Base-by-base conservation (phyloP, 2,329 filamentous ascomycete genomes). In the Colletotrichum nymphaeae region DNA sequence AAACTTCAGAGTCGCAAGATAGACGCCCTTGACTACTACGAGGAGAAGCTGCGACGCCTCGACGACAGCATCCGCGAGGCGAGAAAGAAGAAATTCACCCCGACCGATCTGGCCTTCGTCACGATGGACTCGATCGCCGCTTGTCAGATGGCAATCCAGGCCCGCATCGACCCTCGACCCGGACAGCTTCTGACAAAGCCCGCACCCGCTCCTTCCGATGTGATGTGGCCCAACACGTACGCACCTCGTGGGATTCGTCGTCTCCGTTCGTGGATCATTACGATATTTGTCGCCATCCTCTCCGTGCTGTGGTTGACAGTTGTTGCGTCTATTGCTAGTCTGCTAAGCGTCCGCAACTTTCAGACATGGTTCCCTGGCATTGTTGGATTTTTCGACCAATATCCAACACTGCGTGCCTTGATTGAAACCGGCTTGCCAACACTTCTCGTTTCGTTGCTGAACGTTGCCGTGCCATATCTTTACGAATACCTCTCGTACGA, bases 151-250 rank as follows among this genome's bases (percentile, higher is more conserved):
- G 94, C 95, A 28, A 94, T 98, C 56, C 97, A 99, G 83, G 95
- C 97, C 4, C 92, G 97, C 12, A 91, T 99, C 66, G 96, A 98
- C 79, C 95, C 97, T 4, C 93, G 94, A 12, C 97, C 97, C 0
- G 92, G 95, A 71, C 93, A 94, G 73, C 88, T 99, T 6, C 86
- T 98, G 67, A 95, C 96, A 9, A 95, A 95, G 73, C 89, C 93
- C 32, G 95, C 96, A 3, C 97, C 97, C 0, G 92, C 96, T 2
- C 97, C 97, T 0, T 92, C 94, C 0, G 96, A 98, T 80, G 92
- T 99, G n/a, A 91, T 98, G 12, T 99, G 97, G 97, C 89, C 88
- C 75, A 98, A 98, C 79, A 98, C 95, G 0, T 99, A 99, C 79
- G 84, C 95, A 2, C 90, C 94, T 6, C 91, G 94, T 2, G 88